Base-by-base conservation (phyloP, 176 grass and related monocot species). In the Bothriochloa decipiens region DNA sequence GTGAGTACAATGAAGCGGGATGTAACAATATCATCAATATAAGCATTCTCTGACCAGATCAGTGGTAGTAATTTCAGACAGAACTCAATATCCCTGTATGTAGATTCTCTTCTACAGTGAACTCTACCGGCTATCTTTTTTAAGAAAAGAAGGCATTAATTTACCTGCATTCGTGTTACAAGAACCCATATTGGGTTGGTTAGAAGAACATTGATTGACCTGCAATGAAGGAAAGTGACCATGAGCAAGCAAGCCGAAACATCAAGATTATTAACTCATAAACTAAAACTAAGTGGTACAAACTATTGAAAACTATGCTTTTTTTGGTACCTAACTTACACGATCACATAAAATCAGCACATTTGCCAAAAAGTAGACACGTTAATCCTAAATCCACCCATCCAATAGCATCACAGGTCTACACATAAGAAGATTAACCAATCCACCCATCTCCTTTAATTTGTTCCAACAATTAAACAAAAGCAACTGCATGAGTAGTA, bases 131-230 rank as follows among this genome's bases (percentile, higher is more conserved):
- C 41, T 70, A 45, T 75, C 41, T 61, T 47, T 45, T 35, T 49
- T 6, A 40, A 45, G 69, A 36, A 75, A 61, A 22, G 5, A 25
- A 82, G 47, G 23, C 17, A 70, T 66, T 86, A 93, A 32, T 15
- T 35, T 90, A 95, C 96, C 96, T 98, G 96, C 96, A 98, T 98
- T 68, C 93, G 93, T 64, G 96, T 98, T 66, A 98, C 96, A 75
- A 98, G 89, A 66, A 98, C 89, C 96, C 96, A 98, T 90, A 98
- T 92, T 71, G 96, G 96, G 90, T 78, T 98, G 61, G 96, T 98
- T 62, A 95, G 83, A 81, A 98, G 86, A 69, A 98, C 96, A 87
- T 98, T 98, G 87, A 95, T 75, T 40, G 93, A 98, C 85, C 95
- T 97, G 88, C 68, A 89, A 66, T 64, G 70, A 72, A 65, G 35